Base-by-base conservation (phyloP, 1,139 yeast species). In the Yamadazyma jaroonii region DNA sequence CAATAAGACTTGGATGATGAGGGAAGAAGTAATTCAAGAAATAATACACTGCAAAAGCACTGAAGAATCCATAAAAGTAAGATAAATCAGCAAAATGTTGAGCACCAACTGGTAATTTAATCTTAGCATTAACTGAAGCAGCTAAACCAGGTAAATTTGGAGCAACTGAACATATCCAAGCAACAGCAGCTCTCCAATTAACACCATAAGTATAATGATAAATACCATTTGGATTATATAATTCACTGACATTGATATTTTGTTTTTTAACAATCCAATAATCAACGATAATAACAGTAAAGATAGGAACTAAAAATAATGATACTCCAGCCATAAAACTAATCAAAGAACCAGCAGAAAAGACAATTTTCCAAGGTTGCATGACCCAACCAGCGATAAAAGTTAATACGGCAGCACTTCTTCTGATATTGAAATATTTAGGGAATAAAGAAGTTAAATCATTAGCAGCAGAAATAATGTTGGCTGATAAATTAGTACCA, bases 401-500 rank as follows among this genome's bases (percentile, higher is more conserved):
- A 2, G 77, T 73, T 29, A 71, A 60, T 12, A 72, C 43, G 6
- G 68, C 42, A 9, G 77, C 72, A 47, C 81, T 81, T 44, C 82
- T 61, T 43, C 62, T 61, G 43, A 77, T 74, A 42, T 73, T 72
- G 48, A 77, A 61, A 50, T 71, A 76, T 42, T 59, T 64, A 25
- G 80, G 80, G 31, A 65, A 55, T 22, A 74, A 46, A 35, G 78
- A 76, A 6, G 77, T 62, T 36, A 74, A 50, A 52, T 74, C 79
- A 62, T 72, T 72, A 33, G 80, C 79, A 41, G 74, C 74, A 6
- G 80, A 72, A 40, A 73, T 62, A 15, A 75, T 78, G 50, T 75
- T 72, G 40, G 72, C 75, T 35, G 73, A 64, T 21, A 68, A 61
- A 34, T 74, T 74, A 37, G 74, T 65, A 38, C 74, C 70, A 12